A percentile compares a stretch with the other conserved stretches of the same genome.
Evolutionary conservation across 2,329 filamentous ascomycete genomes (phyloP).

Genomic region (Colletotrichum liaoningense): DNA sequence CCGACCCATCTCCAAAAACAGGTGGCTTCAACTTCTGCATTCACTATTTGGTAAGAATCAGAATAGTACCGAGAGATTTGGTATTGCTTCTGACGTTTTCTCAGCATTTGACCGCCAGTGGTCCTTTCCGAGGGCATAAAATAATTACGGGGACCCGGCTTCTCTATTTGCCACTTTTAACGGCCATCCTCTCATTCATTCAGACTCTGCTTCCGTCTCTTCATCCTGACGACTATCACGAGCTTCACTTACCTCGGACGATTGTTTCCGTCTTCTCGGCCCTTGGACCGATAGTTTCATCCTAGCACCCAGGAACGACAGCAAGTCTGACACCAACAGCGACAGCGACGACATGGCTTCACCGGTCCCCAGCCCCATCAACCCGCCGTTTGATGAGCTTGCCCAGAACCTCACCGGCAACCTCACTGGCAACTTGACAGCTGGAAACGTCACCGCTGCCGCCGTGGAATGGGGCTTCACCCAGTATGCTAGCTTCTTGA

Average conservation of each 20-base stretch:
- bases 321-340: not conserved
- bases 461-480: conserved; percentile 52
- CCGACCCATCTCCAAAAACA: not conserved
- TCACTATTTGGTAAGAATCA: not conserved
- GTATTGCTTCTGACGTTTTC: not conserved
- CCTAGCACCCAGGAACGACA: not conserved
- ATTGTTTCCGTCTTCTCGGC: too few relatives aligned
- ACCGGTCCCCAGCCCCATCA: conserved; percentile 18
- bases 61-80: not conserved
- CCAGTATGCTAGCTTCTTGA: conserved; percentile 38
- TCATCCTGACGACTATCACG: not conserved
- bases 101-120: not conserved
- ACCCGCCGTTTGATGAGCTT: conserved; percentile 41
- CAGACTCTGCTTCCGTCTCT: not conserved
- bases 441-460: conserved; percentile 44
- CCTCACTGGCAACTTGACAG: conserved; percentile 37
- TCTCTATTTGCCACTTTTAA: not conserved
- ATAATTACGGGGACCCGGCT: too few relatives aligned
- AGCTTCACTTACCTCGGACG: not conserved
- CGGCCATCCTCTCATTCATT: not conserved
- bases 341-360: conserved; percentile 30
- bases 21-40: conserved; percentile 14
- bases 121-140: not conserved
- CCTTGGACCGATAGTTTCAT: not conserved
- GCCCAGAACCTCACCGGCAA: conserved; percentile 42